phyloP scores from a whole-genome alignment of 768 basidiomycete genomes.

The Psilocybe subaeruginosa region DNA sequence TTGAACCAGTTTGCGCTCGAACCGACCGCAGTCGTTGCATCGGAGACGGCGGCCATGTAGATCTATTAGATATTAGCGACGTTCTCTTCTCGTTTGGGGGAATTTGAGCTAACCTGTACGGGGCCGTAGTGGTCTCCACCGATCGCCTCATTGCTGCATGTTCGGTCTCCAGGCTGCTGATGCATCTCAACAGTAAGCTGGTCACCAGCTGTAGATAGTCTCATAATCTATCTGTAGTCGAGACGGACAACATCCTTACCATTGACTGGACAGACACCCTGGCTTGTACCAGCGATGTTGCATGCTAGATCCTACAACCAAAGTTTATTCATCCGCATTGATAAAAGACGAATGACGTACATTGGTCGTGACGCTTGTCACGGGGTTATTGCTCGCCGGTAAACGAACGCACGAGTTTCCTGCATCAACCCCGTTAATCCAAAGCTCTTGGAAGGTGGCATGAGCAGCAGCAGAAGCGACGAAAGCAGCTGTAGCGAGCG shows the following conservation, averaged over 20 bases:
- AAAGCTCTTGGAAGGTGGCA: conserved; percentile 57
- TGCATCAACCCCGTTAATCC: conserved; percentile 53
- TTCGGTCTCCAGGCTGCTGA: conserved; percentile 49
- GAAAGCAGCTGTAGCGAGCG: conserved; percentile 34
- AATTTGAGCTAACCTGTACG: conserved; percentile 30
- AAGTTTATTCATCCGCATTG: not conserved
- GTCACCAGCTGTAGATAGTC: conserved; percentile 38
- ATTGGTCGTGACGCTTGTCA: conserved; percentile 38
- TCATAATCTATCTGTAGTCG: not conserved
- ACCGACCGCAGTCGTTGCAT: conserved; percentile 49
- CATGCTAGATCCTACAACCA: conserved; percentile 47
- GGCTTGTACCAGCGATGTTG: conserved; percentile 39
- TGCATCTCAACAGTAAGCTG: conserved; percentile 58
- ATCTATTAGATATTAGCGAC: conserved; percentile 19
- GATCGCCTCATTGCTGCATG: conserved; percentile 49
- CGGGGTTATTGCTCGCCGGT: conserved; percentile 50
- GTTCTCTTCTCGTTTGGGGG: conserved; percentile 4
- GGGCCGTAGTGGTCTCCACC: conserved; percentile 58
- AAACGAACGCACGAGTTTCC: conserved; percentile 48
- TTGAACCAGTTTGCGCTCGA: conserved; percentile 52
- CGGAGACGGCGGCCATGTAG: conserved; percentile 51
- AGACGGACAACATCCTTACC: conserved; percentile 27
- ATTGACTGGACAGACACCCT: conserved; percentile 44
- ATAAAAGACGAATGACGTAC: conserved; percentile 23
- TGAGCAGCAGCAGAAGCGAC: conserved; percentile 46